These are phyloP conservation scores for Pseudogymnoascus sp. DNA, from an alignment of 2,329 filamentous ascomycete genomes.

Conservation along the genomic window DNA sequence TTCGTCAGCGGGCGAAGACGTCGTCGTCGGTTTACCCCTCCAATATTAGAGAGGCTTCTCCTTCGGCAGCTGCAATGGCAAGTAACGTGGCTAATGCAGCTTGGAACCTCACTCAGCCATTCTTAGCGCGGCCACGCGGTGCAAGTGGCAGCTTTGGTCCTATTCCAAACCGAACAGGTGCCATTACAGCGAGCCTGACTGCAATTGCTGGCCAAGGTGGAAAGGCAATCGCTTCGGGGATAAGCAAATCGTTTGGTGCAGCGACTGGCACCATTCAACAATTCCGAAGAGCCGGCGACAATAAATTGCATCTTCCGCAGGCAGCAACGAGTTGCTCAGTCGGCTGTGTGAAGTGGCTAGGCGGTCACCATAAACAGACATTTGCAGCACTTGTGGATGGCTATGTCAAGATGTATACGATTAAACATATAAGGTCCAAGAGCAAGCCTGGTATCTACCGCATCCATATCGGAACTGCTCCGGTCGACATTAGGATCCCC, in stretches of 20 bases:
- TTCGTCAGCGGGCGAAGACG: conserved; percentile 38
- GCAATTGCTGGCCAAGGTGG: conserved; percentile 59
- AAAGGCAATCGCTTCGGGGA: conserved; percentile 64
- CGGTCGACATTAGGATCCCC: conserved; percentile 60
- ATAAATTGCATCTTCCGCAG: conserved; percentile 60
- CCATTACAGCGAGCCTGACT: conserved; percentile 21
- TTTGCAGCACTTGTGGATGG: conserved; percentile 51
- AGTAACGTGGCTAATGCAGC: conserved; percentile 26
- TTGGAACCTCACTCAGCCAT: conserved; percentile 26
- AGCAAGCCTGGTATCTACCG: conserved; percentile 46
- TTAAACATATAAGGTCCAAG: conserved; percentile 37
- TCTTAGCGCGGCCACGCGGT: conserved; percentile 26
- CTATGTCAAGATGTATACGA: conserved; percentile 53
- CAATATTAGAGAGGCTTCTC: conserved; percentile 30
- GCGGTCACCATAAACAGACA: conserved; percentile 47
- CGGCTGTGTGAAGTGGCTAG: conserved; percentile 58
- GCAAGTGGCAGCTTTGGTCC: conserved; percentile 19
- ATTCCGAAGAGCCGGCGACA: conserved; percentile 67
- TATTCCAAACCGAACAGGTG: conserved; percentile 20
- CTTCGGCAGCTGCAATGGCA: conserved; percentile 34
- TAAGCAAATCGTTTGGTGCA: conserved; percentile 63
- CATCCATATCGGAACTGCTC: conserved; percentile 46
- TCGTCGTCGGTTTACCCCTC: not conserved
- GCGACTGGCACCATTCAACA: conserved; percentile 63
- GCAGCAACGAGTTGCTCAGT: conserved; percentile 45